A percentile compares a stretch with the other conserved stretches of the same genome.
Evolutionary conservation across 495 filamentous ascomycete genomes (phyloP).

Genomic region (Jackrogersella minutella): DNA sequence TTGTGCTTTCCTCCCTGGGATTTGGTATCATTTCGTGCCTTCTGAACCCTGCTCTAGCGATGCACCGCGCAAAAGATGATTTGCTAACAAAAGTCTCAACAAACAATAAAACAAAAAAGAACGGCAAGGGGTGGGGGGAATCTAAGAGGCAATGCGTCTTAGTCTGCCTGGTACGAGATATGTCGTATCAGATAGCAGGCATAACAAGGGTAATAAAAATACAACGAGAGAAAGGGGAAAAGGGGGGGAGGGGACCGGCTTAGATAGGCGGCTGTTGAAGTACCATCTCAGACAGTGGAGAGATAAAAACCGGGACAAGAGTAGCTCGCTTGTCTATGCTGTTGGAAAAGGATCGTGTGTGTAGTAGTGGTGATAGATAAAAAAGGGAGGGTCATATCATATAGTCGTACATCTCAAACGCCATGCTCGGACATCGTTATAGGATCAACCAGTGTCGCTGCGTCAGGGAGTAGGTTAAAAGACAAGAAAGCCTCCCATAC

Average conservation of each 20-base stretch:
- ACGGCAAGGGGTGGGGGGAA: too few relatives aligned
- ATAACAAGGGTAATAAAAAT: conserved; percentile 1
- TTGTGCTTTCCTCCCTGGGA: conserved; percentile 22
- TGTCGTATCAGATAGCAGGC: conserved; percentile 23
- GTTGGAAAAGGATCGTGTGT: neutral
- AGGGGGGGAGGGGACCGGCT: too few relatives aligned
- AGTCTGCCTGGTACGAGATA: conserved; percentile 1
- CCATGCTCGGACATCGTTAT: conserved; percentile 32
- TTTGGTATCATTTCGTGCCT: conserved; percentile 19
- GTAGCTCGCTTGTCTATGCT: conserved; percentile 1
- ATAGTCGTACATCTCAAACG: conserved; percentile 39
- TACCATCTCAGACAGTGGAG: neutral
- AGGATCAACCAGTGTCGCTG: conserved; percentile 25
- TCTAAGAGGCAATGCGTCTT: conserved; percentile 6
- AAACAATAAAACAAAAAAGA: conserved; percentile 13
- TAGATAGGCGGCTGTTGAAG: conserved; percentile 1
- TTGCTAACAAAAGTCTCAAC: neutral
- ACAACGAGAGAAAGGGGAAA: conserved; percentile 8
- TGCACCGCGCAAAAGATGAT: conserved; percentile 18
- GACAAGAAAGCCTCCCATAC: conserved; percentile 26
- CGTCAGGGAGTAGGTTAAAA: conserved; percentile 23
- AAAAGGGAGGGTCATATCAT: conserved; percentile 23
- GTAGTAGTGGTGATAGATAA: conserved; percentile 7
- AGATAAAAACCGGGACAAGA: neutral
- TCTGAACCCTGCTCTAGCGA: conserved; percentile 22